Evolutionary conservation across 768 basidiomycete genomes (phyloP), one percentile per base, ranked within the genome.

Genomic region (Amanita jacksonii): DNA sequence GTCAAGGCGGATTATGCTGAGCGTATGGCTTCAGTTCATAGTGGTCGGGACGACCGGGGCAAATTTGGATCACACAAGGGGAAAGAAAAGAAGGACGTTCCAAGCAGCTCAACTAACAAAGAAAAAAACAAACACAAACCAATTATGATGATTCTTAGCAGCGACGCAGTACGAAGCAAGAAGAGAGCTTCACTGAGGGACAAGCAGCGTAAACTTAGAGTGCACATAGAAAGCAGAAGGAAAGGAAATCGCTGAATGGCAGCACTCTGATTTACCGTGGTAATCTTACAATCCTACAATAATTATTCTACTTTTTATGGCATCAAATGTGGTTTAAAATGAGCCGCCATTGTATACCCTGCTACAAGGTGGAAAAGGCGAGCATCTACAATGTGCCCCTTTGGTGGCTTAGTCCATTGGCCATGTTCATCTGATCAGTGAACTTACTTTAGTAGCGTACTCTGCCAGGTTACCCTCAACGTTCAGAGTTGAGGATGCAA

Each of bases 71-170:
- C 85, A 30, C 65, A 76, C 52, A 94, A 85, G 66, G 91, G 90
- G n/a, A 92, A 93, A 69, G 85, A 87, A 64, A 88, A 78, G 48
- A 90, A 89, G 59, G 87, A 70, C 27, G 63, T 68, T 8, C 78
- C 81, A 47, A 90, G 87, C 62, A 89, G 86, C 57, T 81, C 85
- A 45, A 94, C 92, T 25, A 96, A 96, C 62, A 72, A 79, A 57
- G 88, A 94, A 66, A 96, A 96, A 76, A 77, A 80, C 30, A 76
- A 85, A 58, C 92, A 93, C 61, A 96, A 97, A 62, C 92, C 92
- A 19, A 75, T 94, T 52, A 93, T 94, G 92, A 91, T 90, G 88
- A 80, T 89, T 43, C 64, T 90, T 49, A 72, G 80, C 39, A 87
- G 84, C 47, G 73, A 73, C 1, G 77, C 79, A 1, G 85, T 90